Evolutionary conservation across 495 filamentous ascomycete genomes (phyloP).

Genomic region (Annulohypoxylon stygium): DNA sequence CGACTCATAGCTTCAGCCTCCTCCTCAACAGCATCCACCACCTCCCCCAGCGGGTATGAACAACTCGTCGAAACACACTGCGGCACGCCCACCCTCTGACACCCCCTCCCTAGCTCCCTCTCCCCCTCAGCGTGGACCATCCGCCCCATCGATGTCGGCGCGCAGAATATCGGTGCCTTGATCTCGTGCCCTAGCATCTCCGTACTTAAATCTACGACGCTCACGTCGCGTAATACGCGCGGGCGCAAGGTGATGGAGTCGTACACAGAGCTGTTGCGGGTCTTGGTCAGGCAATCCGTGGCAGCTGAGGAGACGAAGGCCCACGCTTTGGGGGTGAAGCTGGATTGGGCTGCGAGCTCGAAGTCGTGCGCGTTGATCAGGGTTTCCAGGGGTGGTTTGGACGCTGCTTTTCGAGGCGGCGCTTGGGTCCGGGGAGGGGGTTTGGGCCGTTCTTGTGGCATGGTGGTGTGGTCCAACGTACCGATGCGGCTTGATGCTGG

Average conservation of each 20-base stretch:
- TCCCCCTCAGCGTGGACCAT: constrained; percentile 80
- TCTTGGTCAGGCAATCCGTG: constrained; percentile 77
- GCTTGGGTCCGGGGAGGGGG: constrained; percentile 32
- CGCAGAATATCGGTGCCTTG: constrained; percentile 74
- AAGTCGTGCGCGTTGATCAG: constrained; percentile 84
- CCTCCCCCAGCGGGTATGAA: constrained; percentile 73
- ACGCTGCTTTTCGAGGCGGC: constrained; percentile 16
- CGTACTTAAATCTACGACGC: constrained; percentile 65
- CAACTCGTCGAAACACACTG: constrained; percentile 78
- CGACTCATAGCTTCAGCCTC: not conserved
- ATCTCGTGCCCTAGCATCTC: constrained; percentile 72
- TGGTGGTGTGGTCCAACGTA: constrained; percentile 60
- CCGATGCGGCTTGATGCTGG: constrained; percentile 69
- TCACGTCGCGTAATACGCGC: constrained; percentile 77
- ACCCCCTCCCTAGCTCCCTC: constrained; percentile 74
- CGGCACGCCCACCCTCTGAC: constrained; percentile 61
- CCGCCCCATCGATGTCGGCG: constrained; percentile 81
- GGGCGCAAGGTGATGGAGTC: constrained; percentile 78
- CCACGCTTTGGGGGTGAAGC: constrained; percentile 78
- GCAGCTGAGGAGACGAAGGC: constrained; percentile 88
- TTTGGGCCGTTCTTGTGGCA: constrained; percentile 44
- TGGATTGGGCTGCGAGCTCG: constrained; percentile 70
- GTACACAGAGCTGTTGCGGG: constrained; percentile 66
- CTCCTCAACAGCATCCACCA: constrained; percentile 62
- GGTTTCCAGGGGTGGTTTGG: constrained; percentile 74